These are phyloP conservation scores for Tolypocladium album DNA, from an alignment of 2,329 filamentous ascomycete genomes.

Conservation along the genomic window DNA sequence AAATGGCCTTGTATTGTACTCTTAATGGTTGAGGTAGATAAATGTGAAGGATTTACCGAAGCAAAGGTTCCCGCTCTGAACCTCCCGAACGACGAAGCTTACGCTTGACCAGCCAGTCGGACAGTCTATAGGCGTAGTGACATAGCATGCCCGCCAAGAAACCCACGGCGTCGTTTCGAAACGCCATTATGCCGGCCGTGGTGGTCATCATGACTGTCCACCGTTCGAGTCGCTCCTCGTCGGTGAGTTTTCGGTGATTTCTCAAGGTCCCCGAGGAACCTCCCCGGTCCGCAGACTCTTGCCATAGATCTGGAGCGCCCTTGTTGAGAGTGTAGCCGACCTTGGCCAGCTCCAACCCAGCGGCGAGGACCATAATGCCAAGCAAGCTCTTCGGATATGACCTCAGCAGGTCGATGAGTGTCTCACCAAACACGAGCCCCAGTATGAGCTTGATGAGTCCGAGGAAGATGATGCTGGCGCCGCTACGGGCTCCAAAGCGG, in stretches of 20 bases:
- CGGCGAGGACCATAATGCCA: constrained; percentile 81
- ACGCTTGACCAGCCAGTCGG: constrained; percentile 30
- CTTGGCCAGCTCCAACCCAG: constrained; percentile 77
- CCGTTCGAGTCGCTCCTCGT: constrained; percentile 60
- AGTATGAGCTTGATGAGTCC: constrained; percentile 66
- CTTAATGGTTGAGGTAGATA: background rate
- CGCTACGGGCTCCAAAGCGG: constrained; percentile 82
- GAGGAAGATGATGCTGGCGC: constrained; percentile 70
- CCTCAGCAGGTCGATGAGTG: constrained; percentile 58
- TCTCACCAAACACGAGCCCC: constrained; percentile 64
- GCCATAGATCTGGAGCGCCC: constrained; percentile 50
- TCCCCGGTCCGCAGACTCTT: constrained; percentile 35
- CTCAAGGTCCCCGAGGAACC: constrained; percentile 20
- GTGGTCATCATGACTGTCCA: constrained; percentile 91
- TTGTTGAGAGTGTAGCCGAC: constrained; percentile 78
- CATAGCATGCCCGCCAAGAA: constrained; percentile 76
- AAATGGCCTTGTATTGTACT: background rate
- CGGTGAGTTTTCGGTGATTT: constrained; percentile 42
- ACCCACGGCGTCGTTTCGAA: constrained; percentile 82
- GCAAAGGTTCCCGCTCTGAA: constrained; percentile 19
- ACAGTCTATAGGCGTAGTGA: constrained; percentile 53
- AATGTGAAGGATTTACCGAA: constrained; percentile 8
- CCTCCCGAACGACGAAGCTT: constrained; percentile 11
- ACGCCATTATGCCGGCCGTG: constrained; percentile 69
- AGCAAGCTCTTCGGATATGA: constrained; percentile 68